Evolutionary conservation across 805 yeast species (phyloP).

Genomic region (Schwanniomyces polymorphus): DNA sequence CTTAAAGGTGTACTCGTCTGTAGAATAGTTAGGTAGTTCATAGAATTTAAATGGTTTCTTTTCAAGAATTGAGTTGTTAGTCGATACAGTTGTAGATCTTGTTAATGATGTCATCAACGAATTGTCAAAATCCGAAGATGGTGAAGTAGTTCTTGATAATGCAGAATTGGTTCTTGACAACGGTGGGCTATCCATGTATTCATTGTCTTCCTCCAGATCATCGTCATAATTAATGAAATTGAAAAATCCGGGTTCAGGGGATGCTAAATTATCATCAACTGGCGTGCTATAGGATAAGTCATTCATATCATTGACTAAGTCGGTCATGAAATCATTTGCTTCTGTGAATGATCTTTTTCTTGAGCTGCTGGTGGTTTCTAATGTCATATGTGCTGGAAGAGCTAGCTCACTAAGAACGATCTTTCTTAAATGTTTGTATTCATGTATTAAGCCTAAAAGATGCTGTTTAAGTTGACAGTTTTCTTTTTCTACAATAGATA

Average conservation of each 20-base stretch:
- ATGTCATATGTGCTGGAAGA: conserved; percentile 4
- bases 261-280: conserved; percentile 3
- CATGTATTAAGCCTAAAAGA: conserved; percentile 37
- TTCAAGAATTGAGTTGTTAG: conserved; percentile 22
- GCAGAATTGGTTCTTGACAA: conserved; percentile 42
- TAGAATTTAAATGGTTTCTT: conserved; percentile 22
- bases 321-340: conserved; percentile 22
- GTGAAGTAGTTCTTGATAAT: conserved; percentile 40
- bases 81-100: conserved; percentile 41
- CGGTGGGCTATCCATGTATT: conserved; percentile 20
- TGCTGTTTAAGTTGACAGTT: conserved; percentile 34
- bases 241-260: conserved; percentile 14
- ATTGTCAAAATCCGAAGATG: conserved; percentile 29
- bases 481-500: conserved; percentile 25
- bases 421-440: conserved; percentile 36
- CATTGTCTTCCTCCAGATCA: conserved; percentile 16
- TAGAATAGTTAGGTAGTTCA: conserved; percentile 33
- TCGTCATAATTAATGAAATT: conserved; percentile 23
- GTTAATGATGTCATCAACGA: conserved; percentile 41
- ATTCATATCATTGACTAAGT: conserved; percentile 26
- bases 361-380: conserved; percentile 6
- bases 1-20: conserved; percentile 14
- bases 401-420: conserved; percentile 21
- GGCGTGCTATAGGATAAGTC: conserved; percentile 22
- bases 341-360: conserved; percentile 20